phyloP scores from a whole-genome alignment of 768 basidiomycete species.

The Lentinula boryana region DNA sequence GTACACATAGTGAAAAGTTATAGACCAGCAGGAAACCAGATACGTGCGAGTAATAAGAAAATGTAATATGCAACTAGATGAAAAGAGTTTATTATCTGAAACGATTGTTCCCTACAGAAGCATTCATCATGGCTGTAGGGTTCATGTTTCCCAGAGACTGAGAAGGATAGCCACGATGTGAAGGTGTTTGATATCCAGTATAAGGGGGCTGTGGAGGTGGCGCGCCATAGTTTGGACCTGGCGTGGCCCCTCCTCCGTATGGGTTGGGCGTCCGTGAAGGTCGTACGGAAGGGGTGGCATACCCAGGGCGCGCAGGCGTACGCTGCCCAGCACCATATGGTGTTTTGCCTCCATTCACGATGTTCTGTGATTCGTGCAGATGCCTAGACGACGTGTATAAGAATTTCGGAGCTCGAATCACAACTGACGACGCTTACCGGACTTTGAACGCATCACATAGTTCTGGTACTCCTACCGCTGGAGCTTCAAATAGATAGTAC shows the following conservation, averaged over 20 bases:
- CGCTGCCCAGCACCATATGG: conserved; percentile 72
- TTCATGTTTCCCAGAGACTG: conserved; percentile 53
- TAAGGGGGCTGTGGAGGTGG: conserved; percentile 27
- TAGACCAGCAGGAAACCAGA: conserved; percentile 11
- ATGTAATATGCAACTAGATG: conserved; percentile 3
- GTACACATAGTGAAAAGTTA: not conserved
- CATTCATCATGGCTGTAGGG: conserved; percentile 60
- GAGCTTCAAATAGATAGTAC: conserved; percentile 86
- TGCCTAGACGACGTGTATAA: conserved; percentile 39
- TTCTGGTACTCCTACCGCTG: conserved; percentile 87
- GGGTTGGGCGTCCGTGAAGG: conserved; percentile 79
- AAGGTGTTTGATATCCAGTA: conserved; percentile 44
- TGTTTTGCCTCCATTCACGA: conserved; percentile 63
- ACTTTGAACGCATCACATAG: conserved; percentile 98
- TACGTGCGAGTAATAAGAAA: conserved; percentile 12
- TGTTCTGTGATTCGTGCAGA: conserved; percentile 70
- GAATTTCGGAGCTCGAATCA: conserved; percentile 1
- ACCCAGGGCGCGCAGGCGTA: conserved; percentile 69
- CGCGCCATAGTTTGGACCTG: conserved; percentile 19
- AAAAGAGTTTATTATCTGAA: conserved; percentile 8
- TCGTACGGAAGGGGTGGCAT: conserved; percentile 75
- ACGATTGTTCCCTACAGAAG: conserved; percentile 24
- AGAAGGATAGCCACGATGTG: conserved; percentile 33
- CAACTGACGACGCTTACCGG: conserved; percentile 33
- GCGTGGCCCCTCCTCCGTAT: conserved; percentile 46